Base-by-base conservation (phyloP, 1,284 basidiomycete species). In the Puccinia horiana region DNA sequence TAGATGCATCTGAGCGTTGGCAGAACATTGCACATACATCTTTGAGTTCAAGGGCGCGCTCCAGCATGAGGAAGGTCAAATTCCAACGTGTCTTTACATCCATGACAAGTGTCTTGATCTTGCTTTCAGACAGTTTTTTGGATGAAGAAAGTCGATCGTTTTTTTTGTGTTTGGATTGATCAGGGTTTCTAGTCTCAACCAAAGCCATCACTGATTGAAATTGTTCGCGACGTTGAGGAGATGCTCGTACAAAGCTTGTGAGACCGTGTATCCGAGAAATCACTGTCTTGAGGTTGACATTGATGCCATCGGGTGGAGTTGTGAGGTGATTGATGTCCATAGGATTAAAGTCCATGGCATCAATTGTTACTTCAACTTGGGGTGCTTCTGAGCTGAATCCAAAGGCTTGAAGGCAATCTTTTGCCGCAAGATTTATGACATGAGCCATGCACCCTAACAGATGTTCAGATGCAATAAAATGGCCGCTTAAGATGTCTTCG, bases 391-490 rank as follows among this genome's bases (percentile, higher is more conserved):
- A 6, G 20, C 40, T 29, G 3, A 44, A 11, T n/a, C 67, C 67
- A 44, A 70, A 49, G 37, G 40, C 40, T 32, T 49, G 26, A 11
- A 70, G 67, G 32, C 67, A 40, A 12, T 70, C 67, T 70, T 47
- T 44, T 70, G 67, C 67, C 5, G 67, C 67, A n/a, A 70, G 44
- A 35, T 70, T 70, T 5, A 70, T 70, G 14, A 70, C 67, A 70
- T 70, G 67, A 1, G 40, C 67, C 67, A 70, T 70, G 40, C 67
- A 70, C 9, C 67, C 67, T 44, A 70, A n/a, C 26, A 70, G 29
- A 47, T 44, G 26, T 14, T 63, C n/a, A n/a, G n/a, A n/a, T 52
- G 35, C 61, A 32, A 63, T 5, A 20, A 63, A 63, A 12, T 63
- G 61, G 58, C n/a, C 58, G 11, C n/a, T 37, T 29, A 63, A 63